phyloP scores from a whole-genome alignment of 768 basidiomycete species.

The Lactarius deliciosus region DNA sequence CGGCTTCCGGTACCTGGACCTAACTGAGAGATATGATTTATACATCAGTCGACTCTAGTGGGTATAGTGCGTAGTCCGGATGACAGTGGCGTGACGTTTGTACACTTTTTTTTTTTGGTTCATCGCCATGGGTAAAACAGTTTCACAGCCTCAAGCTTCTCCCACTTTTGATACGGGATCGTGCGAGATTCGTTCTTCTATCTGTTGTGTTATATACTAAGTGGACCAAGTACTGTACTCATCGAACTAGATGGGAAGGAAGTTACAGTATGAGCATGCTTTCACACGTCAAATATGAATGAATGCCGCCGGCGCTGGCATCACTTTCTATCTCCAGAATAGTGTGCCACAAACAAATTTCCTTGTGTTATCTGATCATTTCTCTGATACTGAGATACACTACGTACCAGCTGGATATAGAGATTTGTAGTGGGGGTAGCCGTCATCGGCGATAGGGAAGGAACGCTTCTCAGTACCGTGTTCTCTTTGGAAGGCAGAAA shows the following conservation, averaged over 20 bases:
- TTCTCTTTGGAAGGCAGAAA: neutral
- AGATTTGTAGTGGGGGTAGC: neutral
- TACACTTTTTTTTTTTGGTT: neutral
- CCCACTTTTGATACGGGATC: neutral
- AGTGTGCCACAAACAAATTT: neutral
- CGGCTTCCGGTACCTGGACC: neutral
- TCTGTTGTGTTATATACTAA: neutral
- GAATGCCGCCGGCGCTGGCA: neutral
- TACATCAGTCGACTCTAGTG: neutral
- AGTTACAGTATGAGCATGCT: neutral
- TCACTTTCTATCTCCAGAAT: neutral
- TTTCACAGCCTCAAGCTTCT: neutral
- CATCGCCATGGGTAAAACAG: neutral
- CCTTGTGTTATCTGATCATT: neutral
- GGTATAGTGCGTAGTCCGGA: neutral
- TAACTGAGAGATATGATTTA: neutral
- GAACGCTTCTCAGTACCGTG: neutral
- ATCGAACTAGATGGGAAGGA: neutral
- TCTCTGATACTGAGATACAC: neutral
- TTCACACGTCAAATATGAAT: neutral
- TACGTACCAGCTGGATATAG: neutral
- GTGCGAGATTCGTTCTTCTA: neutral
- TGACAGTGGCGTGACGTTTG: neutral
- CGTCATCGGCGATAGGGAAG: neutral
- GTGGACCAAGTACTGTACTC: neutral